A percentile compares a stretch with the other conserved stretches of the same genome.
Conservation (phyloP, 2,329 filamentous ascomycete species). For the Clonostachys rhizophaga region DNA sequence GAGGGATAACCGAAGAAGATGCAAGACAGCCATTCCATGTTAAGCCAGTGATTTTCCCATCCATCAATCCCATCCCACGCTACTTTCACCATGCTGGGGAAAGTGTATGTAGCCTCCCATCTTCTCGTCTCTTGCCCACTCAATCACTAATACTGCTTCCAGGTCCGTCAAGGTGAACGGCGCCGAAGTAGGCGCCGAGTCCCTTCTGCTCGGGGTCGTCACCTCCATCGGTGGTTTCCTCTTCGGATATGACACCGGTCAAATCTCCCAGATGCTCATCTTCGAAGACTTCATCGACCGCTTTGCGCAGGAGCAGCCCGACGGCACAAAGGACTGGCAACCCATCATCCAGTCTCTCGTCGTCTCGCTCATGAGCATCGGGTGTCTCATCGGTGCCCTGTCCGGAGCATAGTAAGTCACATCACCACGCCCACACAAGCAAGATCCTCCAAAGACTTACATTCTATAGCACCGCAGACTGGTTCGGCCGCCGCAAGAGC, state of each 20-base stretch:
- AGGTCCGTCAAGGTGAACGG: conserved; percentile 36
- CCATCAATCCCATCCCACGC: too few species aligned
- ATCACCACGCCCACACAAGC: conserved; percentile 9
- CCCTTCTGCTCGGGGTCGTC: conserved; percentile 39
- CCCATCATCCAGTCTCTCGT: conserved; percentile 43
- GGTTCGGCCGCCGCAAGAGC: conserved; percentile 51
- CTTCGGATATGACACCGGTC: conserved; percentile 60
- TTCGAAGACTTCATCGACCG: conserved; percentile 50
- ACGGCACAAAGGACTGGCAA: conserved; percentile 28
- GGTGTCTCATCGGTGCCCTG: conserved; percentile 49
- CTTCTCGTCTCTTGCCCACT: too few species aligned
- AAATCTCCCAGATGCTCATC: conserved; percentile 47
- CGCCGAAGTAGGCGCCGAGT: conserved; percentile 31
- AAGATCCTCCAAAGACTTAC: neutral
- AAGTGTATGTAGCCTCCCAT: too few species aligned
- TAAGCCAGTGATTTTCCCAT: too few species aligned
- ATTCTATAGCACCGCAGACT: conserved; percentile 41
- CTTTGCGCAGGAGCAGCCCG: conserved; percentile 39
- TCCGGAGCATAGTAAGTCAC: conserved; percentile 33
- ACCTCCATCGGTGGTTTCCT: conserved; percentile 58
- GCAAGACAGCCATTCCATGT: too few species aligned
- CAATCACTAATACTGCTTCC: neutral
- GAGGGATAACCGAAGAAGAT: too few species aligned
- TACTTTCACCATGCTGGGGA: too few species aligned
- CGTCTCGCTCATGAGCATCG: conserved; percentile 52